These are phyloP conservation scores for Haplosporangium sp. DNA, from an alignment of 371 early-diverging fungal genomes.

Conservation along the genomic window DNA sequence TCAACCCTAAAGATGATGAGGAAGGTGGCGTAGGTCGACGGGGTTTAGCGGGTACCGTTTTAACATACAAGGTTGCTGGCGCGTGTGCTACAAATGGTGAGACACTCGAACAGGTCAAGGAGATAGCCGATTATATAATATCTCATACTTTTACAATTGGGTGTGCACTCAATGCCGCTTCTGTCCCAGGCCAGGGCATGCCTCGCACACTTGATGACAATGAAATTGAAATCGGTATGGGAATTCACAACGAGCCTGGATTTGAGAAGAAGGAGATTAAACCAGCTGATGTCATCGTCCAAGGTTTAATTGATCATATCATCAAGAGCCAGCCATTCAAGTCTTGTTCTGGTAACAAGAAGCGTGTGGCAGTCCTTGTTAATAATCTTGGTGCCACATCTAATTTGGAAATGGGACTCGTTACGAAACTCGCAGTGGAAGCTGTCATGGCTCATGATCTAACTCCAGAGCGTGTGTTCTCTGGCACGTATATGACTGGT, in stretches of 20 bases:
- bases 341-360: constrained; percentile 17
- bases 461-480: constrained; percentile 65
- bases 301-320: constrained; percentile 66
- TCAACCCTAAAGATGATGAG: constrained; percentile 57
- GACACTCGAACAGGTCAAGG: constrained; percentile 68
- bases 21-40: constrained; percentile 80
- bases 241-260: constrained; percentile 81
- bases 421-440: constrained; percentile 73
- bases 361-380: constrained; percentile 69
- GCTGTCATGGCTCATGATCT: constrained; percentile 48
- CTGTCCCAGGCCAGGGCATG: constrained; percentile 74
- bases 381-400: constrained; percentile 88
- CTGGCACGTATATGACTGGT: constrained; percentile 79
- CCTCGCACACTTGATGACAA: constrained; percentile 58
- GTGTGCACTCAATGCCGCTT: constrained; percentile 79
- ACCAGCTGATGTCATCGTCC: constrained; percentile 65
- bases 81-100: constrained; percentile 72
- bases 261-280: constrained; percentile 62
- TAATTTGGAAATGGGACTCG: constrained; percentile 74
- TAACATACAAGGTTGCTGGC: constrained; percentile 85
- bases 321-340: constrained; percentile 63
- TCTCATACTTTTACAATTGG: constrained; percentile 79
- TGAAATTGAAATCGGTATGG: constrained; percentile 83
- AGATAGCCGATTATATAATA: constrained; percentile 64
- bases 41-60: constrained; percentile 82